Percentiles rank a stretch among this genome's conserved stretches.
Evolutionary conservation across 1,284 basidiomycete genomes (phyloP).

Genomic region (Farysia itapuensis): DNA sequence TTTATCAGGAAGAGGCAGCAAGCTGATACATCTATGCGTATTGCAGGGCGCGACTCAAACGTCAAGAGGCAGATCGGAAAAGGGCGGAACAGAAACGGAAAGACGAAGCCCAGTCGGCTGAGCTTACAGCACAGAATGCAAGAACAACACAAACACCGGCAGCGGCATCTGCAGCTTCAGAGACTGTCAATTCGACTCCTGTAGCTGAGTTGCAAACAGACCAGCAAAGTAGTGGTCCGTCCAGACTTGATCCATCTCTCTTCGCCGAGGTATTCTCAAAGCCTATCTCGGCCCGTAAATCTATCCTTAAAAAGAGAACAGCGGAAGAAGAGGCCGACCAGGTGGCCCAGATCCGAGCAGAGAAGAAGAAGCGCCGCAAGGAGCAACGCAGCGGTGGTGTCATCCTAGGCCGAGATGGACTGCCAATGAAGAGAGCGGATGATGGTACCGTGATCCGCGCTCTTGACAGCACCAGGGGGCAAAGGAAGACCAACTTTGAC

Average conservation of each 20-base stretch:
- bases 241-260: slow-evolving; percentile 45
- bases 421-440: slow-evolving; percentile 34
- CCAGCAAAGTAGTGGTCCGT: slow-evolving; percentile 3
- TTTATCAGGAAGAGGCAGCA: too few species aligned
- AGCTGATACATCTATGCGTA: too few species aligned
- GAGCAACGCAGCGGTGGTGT: slow-evolving; percentile 24
- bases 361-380: slow-evolving; percentile 12
- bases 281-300: slow-evolving; percentile 19
- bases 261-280: slow-evolving; percentile 44
- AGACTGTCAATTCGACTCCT: too few species aligned
- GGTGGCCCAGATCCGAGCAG: slow-evolving; percentile 7
- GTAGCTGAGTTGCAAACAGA: too few species aligned
- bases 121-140: too few species aligned
- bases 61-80: slow-evolving; percentile 22
- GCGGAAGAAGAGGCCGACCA: slow-evolving; percentile 24
- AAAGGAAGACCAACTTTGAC: slow-evolving; percentile 30
- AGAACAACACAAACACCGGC: too few species aligned
- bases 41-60: slow-evolving; percentile 19
- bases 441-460: slow-evolving; percentile 45
- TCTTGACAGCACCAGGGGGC: slow-evolving; percentile 7
- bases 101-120: slow-evolving; percentile 2
- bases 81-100: slow-evolving; percentile 11
- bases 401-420: slow-evolving; percentile 42
- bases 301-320: slow-evolving; percentile 31
- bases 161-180: too few species aligned